Base-by-base conservation (phyloP, 2,329 filamentous ascomycete species). In the Fusarium cicatricum region DNA sequence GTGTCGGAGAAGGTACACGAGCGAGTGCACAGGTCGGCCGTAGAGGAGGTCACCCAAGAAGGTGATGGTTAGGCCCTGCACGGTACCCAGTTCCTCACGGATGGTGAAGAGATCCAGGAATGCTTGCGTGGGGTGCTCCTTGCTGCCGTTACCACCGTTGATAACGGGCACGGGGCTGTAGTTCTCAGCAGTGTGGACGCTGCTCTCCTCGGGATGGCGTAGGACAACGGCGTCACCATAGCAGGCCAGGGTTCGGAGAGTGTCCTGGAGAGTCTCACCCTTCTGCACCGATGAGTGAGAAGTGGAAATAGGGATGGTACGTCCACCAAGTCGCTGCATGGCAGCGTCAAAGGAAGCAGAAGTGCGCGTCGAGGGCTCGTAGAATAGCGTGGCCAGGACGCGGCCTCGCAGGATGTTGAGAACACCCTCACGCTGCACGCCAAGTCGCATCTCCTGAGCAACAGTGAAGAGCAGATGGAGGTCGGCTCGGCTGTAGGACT, bases 21-120 rank as follows among this genome's bases (percentile, higher is more conserved):
- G 85, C 7, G 93, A 97, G 82, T 99, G 95, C 11, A 99, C 94
- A 0, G 95, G 92, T 54, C 95, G 90, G 40, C 95, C 95, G 75
- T 97, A 96, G 64, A 90, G 87, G 53, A 99, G 87, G 71, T 99
- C 95, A 69, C 95, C 95, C 38, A 92, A 84, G 75, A 99, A 99
- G 44, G 95, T 99, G 71, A 99, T 96, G 38, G 92, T 98, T 62
- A 99, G 82, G 46, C 94, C 94, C 72, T 94, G 93, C 52, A 98
- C 94, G 0, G 93, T 97, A 62, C 95, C 95, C 9, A 98, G 84
- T 77, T 99, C 95, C 77, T 99, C 95, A 66, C 95, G 91, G 71
- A 99, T 99, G 49, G 95, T 98, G 82, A 97, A 99, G 53, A 99
- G 88, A 71, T 99, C 95, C 17, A 99, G 82, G 84, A 99, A 95